These are phyloP conservation scores for Hypoxylon sp. DNA, from an alignment of 2,329 filamentous ascomycete genomes.

Conservation along the genomic window DNA sequence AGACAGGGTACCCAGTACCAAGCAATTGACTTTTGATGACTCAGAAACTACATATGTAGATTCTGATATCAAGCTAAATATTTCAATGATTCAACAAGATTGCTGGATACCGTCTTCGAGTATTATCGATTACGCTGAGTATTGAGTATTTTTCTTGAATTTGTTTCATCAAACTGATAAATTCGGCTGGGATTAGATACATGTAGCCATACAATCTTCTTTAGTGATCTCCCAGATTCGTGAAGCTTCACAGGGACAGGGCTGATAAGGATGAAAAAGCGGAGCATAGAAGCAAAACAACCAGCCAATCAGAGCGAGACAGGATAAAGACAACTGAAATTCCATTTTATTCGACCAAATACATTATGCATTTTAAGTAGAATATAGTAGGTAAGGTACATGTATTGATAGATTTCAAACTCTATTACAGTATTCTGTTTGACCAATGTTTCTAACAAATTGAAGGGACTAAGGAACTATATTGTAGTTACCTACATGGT, in stretches of 20 bases:
- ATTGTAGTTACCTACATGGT: neutral
- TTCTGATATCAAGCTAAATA: neutral
- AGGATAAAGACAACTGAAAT: neutral
- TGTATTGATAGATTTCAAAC: neutral
- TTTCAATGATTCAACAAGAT: neutral
- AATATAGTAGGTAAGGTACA: neutral
- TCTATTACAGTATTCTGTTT: neutral
- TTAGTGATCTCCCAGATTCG: slow-evolving; percentile 48
- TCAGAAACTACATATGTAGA: neutral
- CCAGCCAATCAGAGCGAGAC: slow-evolving; percentile 25
- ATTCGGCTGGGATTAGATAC: slow-evolving; percentile 26
- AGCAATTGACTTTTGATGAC: slow-evolving; percentile 11
- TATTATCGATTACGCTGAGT: neutral
- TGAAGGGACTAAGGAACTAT: neutral
- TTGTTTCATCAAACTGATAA: slow-evolving; percentile 11
- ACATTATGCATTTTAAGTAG: neutral
- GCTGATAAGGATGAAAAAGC: slow-evolving; percentile 41
- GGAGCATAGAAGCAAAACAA: slow-evolving; percentile 19
- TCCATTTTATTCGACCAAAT: slow-evolving; percentile 1
- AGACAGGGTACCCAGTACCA: slow-evolving; percentile 29
- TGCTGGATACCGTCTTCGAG: neutral
- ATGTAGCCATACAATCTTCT: slow-evolving; percentile 30
- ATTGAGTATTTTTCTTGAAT: neutral
- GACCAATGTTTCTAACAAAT: neutral
- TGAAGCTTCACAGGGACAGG: slow-evolving; percentile 49